Conservation (phyloP, 345 rosid species). For the Bretschneidera sinensis region DNA sequence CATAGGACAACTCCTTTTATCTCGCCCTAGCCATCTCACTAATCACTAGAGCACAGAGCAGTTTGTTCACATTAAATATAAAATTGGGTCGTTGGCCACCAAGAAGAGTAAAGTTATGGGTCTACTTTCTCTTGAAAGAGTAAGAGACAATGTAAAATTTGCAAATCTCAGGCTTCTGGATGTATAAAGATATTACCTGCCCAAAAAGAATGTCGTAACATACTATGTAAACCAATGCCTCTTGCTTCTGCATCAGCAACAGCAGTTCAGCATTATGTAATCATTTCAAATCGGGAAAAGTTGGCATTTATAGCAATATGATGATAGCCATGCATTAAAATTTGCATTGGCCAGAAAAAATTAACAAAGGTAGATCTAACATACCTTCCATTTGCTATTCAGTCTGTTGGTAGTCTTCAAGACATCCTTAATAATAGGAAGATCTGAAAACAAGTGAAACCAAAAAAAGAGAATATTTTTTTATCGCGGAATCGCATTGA, state of each 20-base stretch:
- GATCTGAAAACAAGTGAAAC: slow-evolving; percentile 42
- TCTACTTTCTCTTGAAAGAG: no score
- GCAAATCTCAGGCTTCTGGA: not conserved
- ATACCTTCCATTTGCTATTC: slow-evolving; percentile 85
- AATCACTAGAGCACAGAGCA: no score
- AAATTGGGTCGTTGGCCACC: no score
- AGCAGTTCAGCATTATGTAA: not conserved
- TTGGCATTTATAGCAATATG: not conserved
- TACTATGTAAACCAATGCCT: slow-evolving; percentile 59
- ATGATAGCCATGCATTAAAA: no score
- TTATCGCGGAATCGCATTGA: no score
- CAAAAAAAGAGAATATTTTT: no score
- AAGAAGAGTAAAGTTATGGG: no score
- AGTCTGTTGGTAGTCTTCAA: slow-evolving; percentile 49
- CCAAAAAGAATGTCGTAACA: slow-evolving; percentile 80
- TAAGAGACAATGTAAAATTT: no score
- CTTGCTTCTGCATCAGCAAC: slow-evolving; percentile 57
- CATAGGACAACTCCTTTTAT: not conserved
- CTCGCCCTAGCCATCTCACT: no score
- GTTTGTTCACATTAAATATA: no score
- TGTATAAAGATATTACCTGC: slow-evolving; percentile 34
- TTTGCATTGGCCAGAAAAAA: no score
- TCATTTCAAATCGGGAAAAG: not conserved
- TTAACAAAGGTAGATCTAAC: not conserved
- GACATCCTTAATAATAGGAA: slow-evolving; percentile 60